Conservation (phyloP, 495 filamentous ascomycete species). For the Immersiella caudata region DNA sequence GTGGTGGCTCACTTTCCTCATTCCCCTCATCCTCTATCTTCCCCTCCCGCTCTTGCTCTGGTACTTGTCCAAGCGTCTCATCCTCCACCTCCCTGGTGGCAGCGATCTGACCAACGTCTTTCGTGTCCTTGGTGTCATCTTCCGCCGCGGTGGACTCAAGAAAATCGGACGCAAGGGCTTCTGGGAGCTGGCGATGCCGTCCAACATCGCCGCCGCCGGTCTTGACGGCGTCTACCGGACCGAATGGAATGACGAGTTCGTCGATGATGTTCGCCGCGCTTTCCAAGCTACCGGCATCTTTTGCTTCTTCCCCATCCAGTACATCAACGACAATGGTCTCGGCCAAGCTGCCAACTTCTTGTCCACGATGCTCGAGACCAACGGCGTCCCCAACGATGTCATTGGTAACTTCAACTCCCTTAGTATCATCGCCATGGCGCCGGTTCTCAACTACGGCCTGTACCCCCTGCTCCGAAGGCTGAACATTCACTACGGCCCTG, state of each 20-base stretch:
- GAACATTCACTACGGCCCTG: conserved; percentile 69
- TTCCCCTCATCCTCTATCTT: conserved; percentile 65
- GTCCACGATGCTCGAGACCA: conserved; percentile 63
- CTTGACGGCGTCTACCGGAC: conserved; percentile 40
- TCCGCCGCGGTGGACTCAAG: conserved; percentile 59
- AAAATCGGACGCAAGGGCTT: conserved; percentile 59
- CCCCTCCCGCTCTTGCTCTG: conserved; percentile 57
- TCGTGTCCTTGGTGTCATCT: conserved; percentile 54
- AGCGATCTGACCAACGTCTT: conserved; percentile 59
- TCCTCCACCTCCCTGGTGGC: conserved; percentile 55
- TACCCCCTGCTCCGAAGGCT: conserved; percentile 68
- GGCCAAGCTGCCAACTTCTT: conserved; percentile 53
- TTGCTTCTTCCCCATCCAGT: conserved; percentile 72
- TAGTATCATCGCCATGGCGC: conserved; percentile 69
- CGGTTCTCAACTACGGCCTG: conserved; percentile 62
- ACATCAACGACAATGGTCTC: conserved; percentile 61
- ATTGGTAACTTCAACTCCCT: conserved; percentile 78
- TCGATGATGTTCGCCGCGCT: conserved; percentile 59
- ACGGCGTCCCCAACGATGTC: conserved; percentile 75
- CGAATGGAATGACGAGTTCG: conserved; percentile 57
- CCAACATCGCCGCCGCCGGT: conserved; percentile 53
- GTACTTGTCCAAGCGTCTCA: conserved; percentile 55
- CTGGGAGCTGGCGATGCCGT: conserved; percentile 68
- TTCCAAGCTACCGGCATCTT: conserved; percentile 62
- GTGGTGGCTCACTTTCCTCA: conserved; percentile 74